Evolutionary conservation across 2,329 filamentous ascomycete genomes (phyloP).

Genomic region (Sarocladium brachiariae): DNA sequence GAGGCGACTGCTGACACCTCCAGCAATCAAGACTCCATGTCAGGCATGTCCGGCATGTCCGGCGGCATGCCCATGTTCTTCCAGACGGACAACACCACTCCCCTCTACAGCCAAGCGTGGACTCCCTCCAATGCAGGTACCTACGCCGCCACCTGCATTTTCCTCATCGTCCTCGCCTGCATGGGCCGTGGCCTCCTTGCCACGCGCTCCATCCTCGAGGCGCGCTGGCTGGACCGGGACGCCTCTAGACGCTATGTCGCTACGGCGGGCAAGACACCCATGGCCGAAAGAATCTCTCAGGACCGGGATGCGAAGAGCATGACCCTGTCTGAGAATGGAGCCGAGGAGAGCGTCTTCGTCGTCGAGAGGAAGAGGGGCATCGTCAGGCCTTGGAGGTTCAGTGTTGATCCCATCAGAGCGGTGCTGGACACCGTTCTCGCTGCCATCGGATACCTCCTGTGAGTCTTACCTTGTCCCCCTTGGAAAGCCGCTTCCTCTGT

Average conservation of each 20-base stretch:
- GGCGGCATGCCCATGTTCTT: slow-evolving; percentile 48
- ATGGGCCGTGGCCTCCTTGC: slow-evolving; percentile 66
- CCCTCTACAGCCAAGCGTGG: slow-evolving; percentile 61
- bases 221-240: slow-evolving; percentile 63
- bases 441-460: slow-evolving; percentile 83
- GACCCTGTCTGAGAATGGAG: slow-evolving; percentile 65
- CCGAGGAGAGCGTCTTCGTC: slow-evolving; percentile 74
- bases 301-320: slow-evolving; percentile 58
- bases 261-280: slow-evolving; percentile 55
- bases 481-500: background rate
- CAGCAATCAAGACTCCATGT: background rate
- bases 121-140: slow-evolving; percentile 60
- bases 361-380: slow-evolving; percentile 50
- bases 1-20: background rate
- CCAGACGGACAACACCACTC: slow-evolving; percentile 44
- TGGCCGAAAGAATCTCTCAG: slow-evolving; percentile 51
- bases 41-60: background rate
- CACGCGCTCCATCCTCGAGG: slow-evolving; percentile 56
- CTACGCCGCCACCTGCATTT: slow-evolving; percentile 89
- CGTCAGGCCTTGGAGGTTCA: slow-evolving; percentile 70
- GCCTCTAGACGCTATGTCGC: slow-evolving; percentile 70
- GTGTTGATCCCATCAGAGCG: slow-evolving; percentile 69
- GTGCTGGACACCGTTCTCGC: slow-evolving; percentile 62
- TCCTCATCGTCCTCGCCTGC: slow-evolving; percentile 70
- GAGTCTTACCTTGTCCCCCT: slow-evolving; percentile 33